Evolutionary conservation across 139 green algal species (phyloP), one percentile per base, ranked within the genome.

Genomic region (Chlorella vulgaris): DNA sequence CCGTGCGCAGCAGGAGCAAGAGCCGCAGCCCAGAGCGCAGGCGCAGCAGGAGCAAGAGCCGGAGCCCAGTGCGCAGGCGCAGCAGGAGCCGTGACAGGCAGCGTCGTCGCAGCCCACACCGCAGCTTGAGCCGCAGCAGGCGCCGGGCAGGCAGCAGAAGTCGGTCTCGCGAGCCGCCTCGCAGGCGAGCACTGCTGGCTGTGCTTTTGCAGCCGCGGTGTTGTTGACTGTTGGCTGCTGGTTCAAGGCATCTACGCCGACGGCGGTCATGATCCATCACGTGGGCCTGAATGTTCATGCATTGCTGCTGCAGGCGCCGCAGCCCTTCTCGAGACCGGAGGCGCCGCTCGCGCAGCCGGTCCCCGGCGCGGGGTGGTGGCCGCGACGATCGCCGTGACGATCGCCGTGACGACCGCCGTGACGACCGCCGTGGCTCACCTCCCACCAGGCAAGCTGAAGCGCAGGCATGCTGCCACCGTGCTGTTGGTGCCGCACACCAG

Each of bases 331-430:
- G 63, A 7, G 31, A 47, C 63, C 61, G 40, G 39, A 50, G 21
- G 15, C 60, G 74, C 79, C 68, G 79, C 69, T 50, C 35, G 36
- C 79, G 79, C 69, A 61, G 43, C 36, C 67, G 28, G 1, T 55
- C 40, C 4, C 77, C 38, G 1, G 19, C 18, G n/a, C 10, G 63
- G 29, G 62, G 33, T 43, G 8, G n/a, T n/a, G n/a, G n/a, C n/a
- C n/a, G n/a, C n/a, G n/a, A n/a, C n/a, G n/a, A n/a, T n/a, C n/a
- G 51, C 18, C 53, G 36, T 7, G 51, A 15, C 47, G 47, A 58
- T 58, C 47, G 36, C 4, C 10, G 28, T 10, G 31, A 13, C 35
- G 42, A 33, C 26, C 51, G 36, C 4, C 10, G 28, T 10, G 31
- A 13, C 35, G 42, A 33, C 26, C 51, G 51, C 18, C 53, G 36